These are phyloP conservation scores for Ligustrum vulgare DNA, from an alignment of 257 asterid species.

Conservation along the genomic window DNA sequence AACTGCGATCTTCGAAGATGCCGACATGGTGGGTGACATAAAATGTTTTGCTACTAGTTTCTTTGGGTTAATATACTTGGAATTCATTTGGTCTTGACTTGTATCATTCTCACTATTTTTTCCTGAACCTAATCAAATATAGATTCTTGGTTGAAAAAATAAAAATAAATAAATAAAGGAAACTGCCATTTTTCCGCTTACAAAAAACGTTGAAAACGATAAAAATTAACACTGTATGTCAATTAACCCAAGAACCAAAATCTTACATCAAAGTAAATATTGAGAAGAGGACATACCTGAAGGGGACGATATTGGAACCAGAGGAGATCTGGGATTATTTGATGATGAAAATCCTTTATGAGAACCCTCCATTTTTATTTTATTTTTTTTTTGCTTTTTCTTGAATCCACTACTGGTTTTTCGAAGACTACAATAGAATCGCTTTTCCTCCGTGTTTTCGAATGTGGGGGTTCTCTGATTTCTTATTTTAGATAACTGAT, in stretches of 20 bases:
- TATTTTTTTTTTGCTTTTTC: neutral
- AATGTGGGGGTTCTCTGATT: neutral
- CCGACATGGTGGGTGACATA: conserved; percentile 71
- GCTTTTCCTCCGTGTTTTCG: neutral
- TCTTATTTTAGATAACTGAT: neutral
- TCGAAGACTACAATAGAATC: conserved; percentile 6
- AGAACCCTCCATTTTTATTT: conserved; percentile 43
- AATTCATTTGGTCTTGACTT: conserved; percentile 27
- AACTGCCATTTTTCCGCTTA: too few species aligned
- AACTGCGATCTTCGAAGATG: conserved; percentile 52
- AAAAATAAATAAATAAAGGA: too few species aligned
- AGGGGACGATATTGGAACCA: conserved; percentile 30
- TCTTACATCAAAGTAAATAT: neutral
- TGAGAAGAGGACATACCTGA: conserved; percentile 41
- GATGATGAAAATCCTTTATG: conserved; percentile 37
- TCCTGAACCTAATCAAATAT: conserved; percentile 32
- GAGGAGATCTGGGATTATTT: conserved; percentile 26
- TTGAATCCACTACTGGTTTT: neutral
- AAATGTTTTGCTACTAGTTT: conserved; percentile 40
- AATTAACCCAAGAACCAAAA: neutral
- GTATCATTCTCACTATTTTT: conserved; percentile 64
- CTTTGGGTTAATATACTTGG: conserved; percentile 34
- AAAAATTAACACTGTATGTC: too few species aligned
- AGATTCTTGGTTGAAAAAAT: neutral
- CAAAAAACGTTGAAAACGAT: too few species aligned